A percentile compares a stretch with the other conserved stretches of the same genome.
Conservation (phyloP, 75 land plant genomes). For the Cunninghamia lanceolata region DNA sequence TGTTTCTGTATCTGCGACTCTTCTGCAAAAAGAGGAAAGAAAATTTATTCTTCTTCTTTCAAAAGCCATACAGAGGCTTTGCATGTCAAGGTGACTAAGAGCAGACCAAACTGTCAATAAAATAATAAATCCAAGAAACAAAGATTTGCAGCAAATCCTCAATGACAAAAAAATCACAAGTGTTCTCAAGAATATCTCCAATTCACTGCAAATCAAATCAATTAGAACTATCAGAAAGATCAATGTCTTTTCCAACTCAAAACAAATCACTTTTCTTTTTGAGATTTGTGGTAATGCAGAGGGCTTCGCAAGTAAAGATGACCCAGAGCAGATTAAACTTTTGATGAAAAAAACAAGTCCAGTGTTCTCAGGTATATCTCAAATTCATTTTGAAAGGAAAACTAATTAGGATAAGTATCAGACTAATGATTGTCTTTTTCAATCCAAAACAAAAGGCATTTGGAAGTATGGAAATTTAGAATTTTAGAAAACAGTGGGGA, state of each 20-base stretch:
- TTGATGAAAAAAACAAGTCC: not conserved
- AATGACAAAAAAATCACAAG: too few species aligned
- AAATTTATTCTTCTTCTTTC: not conserved
- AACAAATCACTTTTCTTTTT: too few species aligned
- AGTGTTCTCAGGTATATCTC: not conserved
- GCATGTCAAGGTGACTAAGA: not conserved
- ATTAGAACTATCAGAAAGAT: too few species aligned
- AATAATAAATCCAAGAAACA: not conserved
- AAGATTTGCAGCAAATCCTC: too few species aligned
- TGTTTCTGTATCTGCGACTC: conserved; percentile 13
- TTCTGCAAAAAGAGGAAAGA: conserved; percentile 12
- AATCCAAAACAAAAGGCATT: not conserved
- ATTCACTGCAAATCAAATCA: too few species aligned
- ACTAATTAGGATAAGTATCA: not conserved
- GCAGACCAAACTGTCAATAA: not conserved
- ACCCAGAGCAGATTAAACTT: too few species aligned
- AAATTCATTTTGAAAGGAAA: not conserved
- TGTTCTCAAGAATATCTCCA: too few species aligned
- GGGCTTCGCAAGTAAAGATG: too few species aligned
- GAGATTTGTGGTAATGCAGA: too few species aligned
- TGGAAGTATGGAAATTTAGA: not conserved
- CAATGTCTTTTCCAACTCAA: too few species aligned
- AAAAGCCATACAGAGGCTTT: not conserved
- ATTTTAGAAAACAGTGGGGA: not conserved
- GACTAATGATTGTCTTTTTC: too few species aligned